phyloP scores from a whole-genome alignment of 371 early-diverging fungal genomes.

The Dichotomocladium elegans region DNA sequence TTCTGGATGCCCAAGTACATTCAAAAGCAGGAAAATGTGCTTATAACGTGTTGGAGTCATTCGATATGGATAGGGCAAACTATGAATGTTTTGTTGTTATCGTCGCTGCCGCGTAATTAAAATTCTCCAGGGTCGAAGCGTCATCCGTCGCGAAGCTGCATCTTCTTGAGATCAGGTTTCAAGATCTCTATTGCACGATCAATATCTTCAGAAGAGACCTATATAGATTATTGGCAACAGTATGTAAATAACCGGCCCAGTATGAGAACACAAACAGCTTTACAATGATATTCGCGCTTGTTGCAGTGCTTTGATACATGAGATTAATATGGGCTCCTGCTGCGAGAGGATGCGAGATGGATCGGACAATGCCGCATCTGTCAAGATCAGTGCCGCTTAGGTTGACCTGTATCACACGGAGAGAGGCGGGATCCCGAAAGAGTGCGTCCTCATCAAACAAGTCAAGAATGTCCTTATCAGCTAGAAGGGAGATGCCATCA shows the following conservation, averaged over 20 bases:
- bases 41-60: no score
- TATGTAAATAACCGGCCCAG: no score
- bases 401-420: constrained; percentile 71
- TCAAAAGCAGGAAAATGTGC: no score
- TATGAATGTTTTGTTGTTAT: no score
- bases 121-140: no score
- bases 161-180: constrained; percentile 24
- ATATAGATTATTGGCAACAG: not conserved
- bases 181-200: constrained; percentile 32
- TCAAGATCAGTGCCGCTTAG: constrained; percentile 61
- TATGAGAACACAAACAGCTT: no score
- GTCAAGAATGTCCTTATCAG: constrained; percentile 57
- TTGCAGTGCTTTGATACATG: constrained; percentile 66
- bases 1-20: no score
- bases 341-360: constrained; percentile 67
- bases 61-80: no score
- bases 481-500: constrained; percentile 70
- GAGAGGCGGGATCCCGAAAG: constrained; percentile 49
- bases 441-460: constrained; percentile 60
- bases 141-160: no score
- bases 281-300: constrained; percentile 72
- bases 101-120: no score
- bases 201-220: constrained; percentile 38
- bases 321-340: constrained; percentile 61
- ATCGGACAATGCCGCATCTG: constrained; percentile 70